Evolutionary conservation across 306 rosid species (phyloP), one percentile per base, ranked within the genome.

Genomic region (Trifolium repens): DNA sequence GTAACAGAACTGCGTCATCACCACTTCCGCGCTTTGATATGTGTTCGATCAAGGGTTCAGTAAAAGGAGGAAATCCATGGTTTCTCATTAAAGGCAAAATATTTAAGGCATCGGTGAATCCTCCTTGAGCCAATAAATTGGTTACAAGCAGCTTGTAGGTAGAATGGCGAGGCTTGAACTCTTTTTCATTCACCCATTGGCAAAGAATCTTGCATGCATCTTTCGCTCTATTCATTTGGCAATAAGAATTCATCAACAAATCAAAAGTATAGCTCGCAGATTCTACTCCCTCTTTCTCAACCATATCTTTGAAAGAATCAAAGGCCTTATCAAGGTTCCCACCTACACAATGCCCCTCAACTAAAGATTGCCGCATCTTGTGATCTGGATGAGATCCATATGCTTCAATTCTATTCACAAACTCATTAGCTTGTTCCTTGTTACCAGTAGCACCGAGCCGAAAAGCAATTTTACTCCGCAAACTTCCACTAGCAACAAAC

Each of bases 1-100:
- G 76, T 68, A 90, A 86, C 72, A 44, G 67, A 71, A 87, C 60
- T 0, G 94, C 91, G 4, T 94, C 96, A 27, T 89, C 94, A 14
- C 84, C 89, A 19, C 88, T 87, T 87, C 97, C 97, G 16, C 49
- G n/a, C 80, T 85, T 86, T 1, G 97, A 82, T 77, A 91, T 77
- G 75, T 88, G 86, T 55, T 83, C 78, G 22, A 90, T 37, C 63
- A 94, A 77, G 32, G 97, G 97, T 77, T 91, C 87, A 2, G 80
- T 69, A 79, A 57, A 90, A 71, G 98, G 97, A 4, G 96, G 97
- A 37, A 80, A 86, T 16, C 89, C 96, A 13, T 87, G 87, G 64
- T 54, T 62, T 87, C 76, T 91, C 94, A 94, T 94, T 79, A 85
- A 62, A 60, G 76, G 89, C 80, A 91, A 82, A 68, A 90, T 42